A percentile compares a stretch with the other conserved stretches of the same genome.
These are phyloP conservation scores for Xanthoconium separans DNA, from an alignment of 1,284 basidiomycete genomes.

Conservation along the genomic window DNA sequence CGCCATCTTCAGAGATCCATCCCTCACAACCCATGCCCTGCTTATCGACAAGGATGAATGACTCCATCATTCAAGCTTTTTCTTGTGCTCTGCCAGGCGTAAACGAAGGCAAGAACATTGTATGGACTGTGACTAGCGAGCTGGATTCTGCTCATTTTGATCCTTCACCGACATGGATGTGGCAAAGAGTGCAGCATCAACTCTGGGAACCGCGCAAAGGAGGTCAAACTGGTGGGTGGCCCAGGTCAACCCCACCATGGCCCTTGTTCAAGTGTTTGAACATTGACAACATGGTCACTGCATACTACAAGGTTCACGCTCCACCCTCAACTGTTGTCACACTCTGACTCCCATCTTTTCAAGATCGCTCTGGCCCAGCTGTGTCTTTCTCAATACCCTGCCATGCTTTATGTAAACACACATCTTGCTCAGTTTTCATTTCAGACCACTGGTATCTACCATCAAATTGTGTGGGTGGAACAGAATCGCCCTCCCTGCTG, in stretches of 20 bases:
- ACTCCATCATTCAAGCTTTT: no score
- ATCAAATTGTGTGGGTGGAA: slow-evolving; percentile 94
- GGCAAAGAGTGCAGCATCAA: no score
- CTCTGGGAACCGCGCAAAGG: no score
- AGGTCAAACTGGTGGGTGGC: no score
- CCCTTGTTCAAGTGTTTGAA: slow-evolving; percentile 94
- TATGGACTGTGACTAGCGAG: no score
- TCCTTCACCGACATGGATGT: no score
- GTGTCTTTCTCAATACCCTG: slow-evolving; percentile 87
- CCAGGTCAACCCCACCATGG: slow-evolving; percentile 92
- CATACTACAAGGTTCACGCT: slow-evolving; percentile 78
- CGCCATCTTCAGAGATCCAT: no score
- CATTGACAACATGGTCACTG: slow-evolving; percentile 90
- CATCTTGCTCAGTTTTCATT: background rate
- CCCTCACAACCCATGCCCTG: no score
- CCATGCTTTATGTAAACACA: slow-evolving; percentile 76
- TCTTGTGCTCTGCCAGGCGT: no score
- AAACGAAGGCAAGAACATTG: no score
- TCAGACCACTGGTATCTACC: slow-evolving; percentile 81
- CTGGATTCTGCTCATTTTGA: no score
- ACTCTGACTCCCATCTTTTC: slow-evolving; percentile 1
- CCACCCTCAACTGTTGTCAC: background rate
- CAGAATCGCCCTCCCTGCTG: slow-evolving; percentile 80
- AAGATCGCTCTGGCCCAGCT: slow-evolving; percentile 92
- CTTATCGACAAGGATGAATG: no score